Evolutionary conservation across 2,329 filamentous ascomycete species (phyloP), one percentile per base, ranked within the genome.

Genomic region (Allantophomopsis cytisporea): DNA sequence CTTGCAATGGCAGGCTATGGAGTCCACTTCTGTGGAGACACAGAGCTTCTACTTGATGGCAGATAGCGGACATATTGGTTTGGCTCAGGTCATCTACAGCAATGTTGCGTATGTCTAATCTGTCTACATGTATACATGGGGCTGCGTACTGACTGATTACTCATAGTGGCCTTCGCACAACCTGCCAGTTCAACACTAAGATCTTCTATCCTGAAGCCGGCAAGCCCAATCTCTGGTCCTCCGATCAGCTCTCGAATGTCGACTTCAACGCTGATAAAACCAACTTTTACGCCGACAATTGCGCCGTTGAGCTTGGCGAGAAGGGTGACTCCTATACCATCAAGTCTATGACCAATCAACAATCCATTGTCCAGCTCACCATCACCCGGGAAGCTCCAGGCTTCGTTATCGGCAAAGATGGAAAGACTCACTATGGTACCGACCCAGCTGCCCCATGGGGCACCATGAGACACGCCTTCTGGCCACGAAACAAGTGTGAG

Each of bases 1-100:
- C 58, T 62, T 94, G 55, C 83, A 80, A 66, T 98, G 91, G 91
- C 65, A 68, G 52, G 76, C 71, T 18, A 73, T 87, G 67, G 80
- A 86, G 49, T 81, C 78, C 54, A 96, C 91, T 47, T 83, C 74
- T 54, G 91, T 96, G 51, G 91, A 98, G 70, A 95, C 86, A 21
- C 83, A 95, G 66, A 87, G 74, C 46, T 98, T 95, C 66, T 98
- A 98, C 66, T 64, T 95, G 54, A 80, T 80, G 61, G 69, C 81
- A 41, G 83, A 94, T 45, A 76, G 68, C 43, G 91, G 91, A 38
- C 71, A 80, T 46, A 61, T 88, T 47, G 84, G 73, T 39, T 74
- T 94, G 61, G 76, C 76, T 44, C 91, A 98, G 69, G 73, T 96
- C 62, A 94, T 98, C 60, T 94, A 96, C 70, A 96, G 84, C 68